Conservation (phyloP, 179 eudicot genomes). For the Amaranthus tricolor region DNA sequence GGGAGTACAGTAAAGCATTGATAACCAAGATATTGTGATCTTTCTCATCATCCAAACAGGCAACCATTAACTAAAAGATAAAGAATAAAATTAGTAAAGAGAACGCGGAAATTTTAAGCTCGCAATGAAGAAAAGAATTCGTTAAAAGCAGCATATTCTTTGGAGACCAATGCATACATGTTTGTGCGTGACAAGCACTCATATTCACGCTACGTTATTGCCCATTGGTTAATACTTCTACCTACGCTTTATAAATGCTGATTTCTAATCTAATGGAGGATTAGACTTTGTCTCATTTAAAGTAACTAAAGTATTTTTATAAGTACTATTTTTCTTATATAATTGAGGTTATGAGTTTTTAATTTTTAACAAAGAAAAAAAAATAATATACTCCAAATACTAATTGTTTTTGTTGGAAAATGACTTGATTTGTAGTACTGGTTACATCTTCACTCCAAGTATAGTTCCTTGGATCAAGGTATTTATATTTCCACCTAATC, state of each 20-base stretch:
- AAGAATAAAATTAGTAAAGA: neutral
- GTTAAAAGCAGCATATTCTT: constrained; percentile 14
- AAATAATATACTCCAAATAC: neutral
- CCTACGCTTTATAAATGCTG: neutral
- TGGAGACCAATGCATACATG: neutral
- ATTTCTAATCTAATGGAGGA: neutral
- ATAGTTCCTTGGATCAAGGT: too few species aligned
- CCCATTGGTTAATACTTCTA: neutral
- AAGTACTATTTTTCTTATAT: too few species aligned
- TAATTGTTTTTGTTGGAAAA: neutral
- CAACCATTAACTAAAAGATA: neutral
- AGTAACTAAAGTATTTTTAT: too few species aligned
- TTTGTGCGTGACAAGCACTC: constrained; percentile 10
- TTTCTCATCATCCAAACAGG: neutral
- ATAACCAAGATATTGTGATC: neutral
- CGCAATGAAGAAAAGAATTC: neutral
- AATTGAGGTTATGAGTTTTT: too few species aligned
- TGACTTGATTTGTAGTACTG: neutral
- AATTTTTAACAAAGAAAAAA: too few species aligned
- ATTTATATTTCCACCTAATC: too few species aligned
- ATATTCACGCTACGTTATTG: neutral
- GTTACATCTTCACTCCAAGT: neutral
- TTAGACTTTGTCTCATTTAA: too few species aligned
- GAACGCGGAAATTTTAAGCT: neutral
- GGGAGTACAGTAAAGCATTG: neutral